phyloP scores from a whole-genome alignment of 1,284 basidiomycete species.

The Naganishia cerealis region DNA sequence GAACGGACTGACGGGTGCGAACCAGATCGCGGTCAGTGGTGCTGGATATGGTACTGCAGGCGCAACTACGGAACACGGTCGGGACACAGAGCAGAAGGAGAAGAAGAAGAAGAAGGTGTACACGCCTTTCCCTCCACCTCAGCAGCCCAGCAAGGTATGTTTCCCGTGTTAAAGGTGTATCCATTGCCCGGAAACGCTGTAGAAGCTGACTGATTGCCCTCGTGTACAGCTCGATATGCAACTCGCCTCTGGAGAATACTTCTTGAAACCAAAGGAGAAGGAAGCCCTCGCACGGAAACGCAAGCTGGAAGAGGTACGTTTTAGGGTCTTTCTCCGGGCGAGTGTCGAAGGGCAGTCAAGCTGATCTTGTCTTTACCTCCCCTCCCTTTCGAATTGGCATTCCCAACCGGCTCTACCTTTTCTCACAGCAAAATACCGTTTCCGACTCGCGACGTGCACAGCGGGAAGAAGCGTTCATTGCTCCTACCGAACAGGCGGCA shows the following conservation, averaged over 20 bases:
- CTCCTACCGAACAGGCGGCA: slow-evolving; percentile 70
- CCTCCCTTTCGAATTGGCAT: not conserved
- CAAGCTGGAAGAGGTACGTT: slow-evolving; percentile 40
- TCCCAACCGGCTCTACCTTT: slow-evolving; percentile 16
- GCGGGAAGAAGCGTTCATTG: slow-evolving; percentile 78
- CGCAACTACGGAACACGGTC: slow-evolving; percentile 6
- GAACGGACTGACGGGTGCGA: slow-evolving; percentile 28
- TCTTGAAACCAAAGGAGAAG: slow-evolving; percentile 73
- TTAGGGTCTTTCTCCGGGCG: slow-evolving; percentile 40
- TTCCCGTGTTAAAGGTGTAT: not conserved
- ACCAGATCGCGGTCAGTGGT: slow-evolving; percentile 21
- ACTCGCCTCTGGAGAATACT: slow-evolving; percentile 95
- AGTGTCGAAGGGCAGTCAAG: slow-evolving; percentile 45
- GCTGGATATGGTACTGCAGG: slow-evolving; percentile 42
- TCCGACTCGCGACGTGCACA: slow-evolving; percentile 68
- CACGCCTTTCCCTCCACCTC: slow-evolving; percentile 96
- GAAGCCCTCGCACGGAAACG: slow-evolving; percentile 48
- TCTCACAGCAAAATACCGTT: slow-evolving; percentile 69
- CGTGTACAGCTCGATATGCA: slow-evolving; percentile 77
- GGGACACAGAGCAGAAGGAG: slow-evolving; percentile 38
- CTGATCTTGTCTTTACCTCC: slow-evolving; percentile 29
- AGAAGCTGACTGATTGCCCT: not conserved
- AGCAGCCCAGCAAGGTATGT: slow-evolving; percentile 81
- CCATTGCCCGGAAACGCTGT: not conserved
- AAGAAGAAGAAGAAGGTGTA: slow-evolving; percentile 88